Conservation (phyloP, 2,329 filamentous ascomycete species). For the Colletotrichum sp. region DNA sequence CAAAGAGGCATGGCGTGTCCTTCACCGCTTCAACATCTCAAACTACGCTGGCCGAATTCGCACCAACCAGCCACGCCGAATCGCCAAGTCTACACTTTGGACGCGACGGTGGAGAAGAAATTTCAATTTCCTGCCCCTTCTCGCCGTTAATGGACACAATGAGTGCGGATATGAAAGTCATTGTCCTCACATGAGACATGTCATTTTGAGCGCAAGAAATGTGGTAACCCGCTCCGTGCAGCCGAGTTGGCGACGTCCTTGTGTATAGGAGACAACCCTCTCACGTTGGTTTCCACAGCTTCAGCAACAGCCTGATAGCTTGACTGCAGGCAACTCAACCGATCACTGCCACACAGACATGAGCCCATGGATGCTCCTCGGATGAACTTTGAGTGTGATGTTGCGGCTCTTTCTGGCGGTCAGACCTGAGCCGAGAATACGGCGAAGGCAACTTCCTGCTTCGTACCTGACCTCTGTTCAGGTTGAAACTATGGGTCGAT, state of each 20-base stretch:
- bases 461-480: not conserved
- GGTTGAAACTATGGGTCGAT: conserved; percentile 17
- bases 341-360: not conserved
- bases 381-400: not conserved
- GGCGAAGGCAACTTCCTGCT: not conserved
- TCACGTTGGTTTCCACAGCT: not conserved
- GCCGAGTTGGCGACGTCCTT: too few species aligned
- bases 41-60: conserved; percentile 7
- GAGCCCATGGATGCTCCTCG: not conserved
- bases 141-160: not conserved
- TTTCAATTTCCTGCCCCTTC: not conserved
- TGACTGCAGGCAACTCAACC: not conserved
- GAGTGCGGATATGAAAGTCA: not conserved
- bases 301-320: not conserved
- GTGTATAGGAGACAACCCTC: too few species aligned
- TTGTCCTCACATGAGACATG: not conserved
- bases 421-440: conserved; percentile 9
- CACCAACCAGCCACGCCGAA: conserved; percentile 11
- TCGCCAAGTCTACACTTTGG: not conserved
- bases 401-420: conserved; percentile 11
- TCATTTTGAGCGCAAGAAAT: not conserved
- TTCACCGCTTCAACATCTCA: conserved; percentile 26
- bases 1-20: conserved; percentile 23
- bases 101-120: not conserved
- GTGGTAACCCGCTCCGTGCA: not conserved